These are phyloP conservation scores for Lyophyllum decastes DNA, from an alignment of 768 basidiomycete species.

Conservation along the genomic window DNA sequence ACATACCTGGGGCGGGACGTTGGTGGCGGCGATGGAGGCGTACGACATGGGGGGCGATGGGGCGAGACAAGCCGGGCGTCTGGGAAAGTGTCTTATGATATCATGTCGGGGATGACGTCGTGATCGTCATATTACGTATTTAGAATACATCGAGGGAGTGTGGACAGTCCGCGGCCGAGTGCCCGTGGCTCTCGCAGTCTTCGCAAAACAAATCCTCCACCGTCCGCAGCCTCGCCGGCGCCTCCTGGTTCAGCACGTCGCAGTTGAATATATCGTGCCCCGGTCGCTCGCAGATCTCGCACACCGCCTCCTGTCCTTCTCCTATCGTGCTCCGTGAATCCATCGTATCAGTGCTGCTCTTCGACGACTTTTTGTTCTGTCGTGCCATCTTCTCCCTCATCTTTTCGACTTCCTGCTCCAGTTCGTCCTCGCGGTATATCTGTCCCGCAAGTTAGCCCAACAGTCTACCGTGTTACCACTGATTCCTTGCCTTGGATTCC, in stretches of 20 bases:
- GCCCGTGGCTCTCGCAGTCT: constrained; percentile 83
- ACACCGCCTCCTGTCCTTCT: constrained; percentile 46
- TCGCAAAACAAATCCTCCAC: constrained; percentile 62
- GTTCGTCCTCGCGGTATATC: constrained; percentile 92
- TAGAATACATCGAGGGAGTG: constrained; percentile 88
- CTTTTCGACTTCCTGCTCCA: constrained; percentile 82
- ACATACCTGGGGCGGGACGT: constrained; percentile 52
- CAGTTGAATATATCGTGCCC: constrained; percentile 90
- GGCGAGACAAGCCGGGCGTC: too few species aligned
- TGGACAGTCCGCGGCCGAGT: constrained; percentile 76
- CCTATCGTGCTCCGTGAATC: constrained; percentile 29
- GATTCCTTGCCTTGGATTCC: constrained; percentile 77
- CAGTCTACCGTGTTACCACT: neutral
- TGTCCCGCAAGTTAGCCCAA: constrained; percentile 24
- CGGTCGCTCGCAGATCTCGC: constrained; percentile 84
- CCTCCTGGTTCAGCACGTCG: constrained; percentile 66
- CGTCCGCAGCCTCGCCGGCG: constrained; percentile 24
- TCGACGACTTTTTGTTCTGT: constrained; percentile 59
- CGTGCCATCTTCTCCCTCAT: constrained; percentile 70
- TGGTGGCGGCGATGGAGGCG: constrained; percentile 64
- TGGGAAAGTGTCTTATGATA: neutral
- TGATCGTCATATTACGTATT: constrained; percentile 11
- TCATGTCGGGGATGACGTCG: constrained; percentile 10
- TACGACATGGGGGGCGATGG: constrained; percentile 57
- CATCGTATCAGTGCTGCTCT: constrained; percentile 37